Percentiles rank a stretch among this genome's conserved stretches.
phyloP scores from a whole-genome alignment of 225 moss, liverwort and hornwort species.

The Climacium dendroides region DNA sequence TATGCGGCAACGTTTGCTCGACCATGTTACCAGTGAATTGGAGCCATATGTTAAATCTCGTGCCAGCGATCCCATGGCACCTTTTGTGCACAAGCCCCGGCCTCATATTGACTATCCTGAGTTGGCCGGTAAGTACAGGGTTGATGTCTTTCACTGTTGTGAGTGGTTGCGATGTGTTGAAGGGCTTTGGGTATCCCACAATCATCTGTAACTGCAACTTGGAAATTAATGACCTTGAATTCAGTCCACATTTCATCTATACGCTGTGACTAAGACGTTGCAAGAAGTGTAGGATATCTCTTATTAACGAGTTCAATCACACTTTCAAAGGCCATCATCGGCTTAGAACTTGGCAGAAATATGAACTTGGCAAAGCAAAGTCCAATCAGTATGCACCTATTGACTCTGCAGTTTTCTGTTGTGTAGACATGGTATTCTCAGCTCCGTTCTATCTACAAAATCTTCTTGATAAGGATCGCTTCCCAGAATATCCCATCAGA shows the following conservation, averaged over 20 bases:
- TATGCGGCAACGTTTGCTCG: slow-evolving; percentile 74
- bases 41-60: slow-evolving; percentile 85
- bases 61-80: slow-evolving; percentile 84
- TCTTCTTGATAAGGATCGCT: slow-evolving; percentile 75
- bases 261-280: background rate
- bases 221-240: background rate
- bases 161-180: background rate
- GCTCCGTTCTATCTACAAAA: slow-evolving; percentile 90
- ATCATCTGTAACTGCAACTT: background rate
- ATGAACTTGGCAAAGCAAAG: background rate
- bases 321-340: background rate
- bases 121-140: slow-evolving; percentile 50
- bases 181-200: background rate
- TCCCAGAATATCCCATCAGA: slow-evolving; percentile 63
- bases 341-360: background rate
- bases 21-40: slow-evolving; percentile 66
- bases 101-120: slow-evolving; percentile 74
- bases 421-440: slow-evolving; percentile 60
- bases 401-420: background rate
- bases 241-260: background rate
- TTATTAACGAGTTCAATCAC: background rate
- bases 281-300: background rate
- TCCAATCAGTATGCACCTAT: background rate
- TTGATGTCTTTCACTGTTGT: background rate
- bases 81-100: slow-evolving; percentile 64